Percentiles rank a stretch among this genome's conserved stretches.
Conservation (phyloP, 1,139 yeast genomes). For the Nakaseomyces delphensis region DNA sequence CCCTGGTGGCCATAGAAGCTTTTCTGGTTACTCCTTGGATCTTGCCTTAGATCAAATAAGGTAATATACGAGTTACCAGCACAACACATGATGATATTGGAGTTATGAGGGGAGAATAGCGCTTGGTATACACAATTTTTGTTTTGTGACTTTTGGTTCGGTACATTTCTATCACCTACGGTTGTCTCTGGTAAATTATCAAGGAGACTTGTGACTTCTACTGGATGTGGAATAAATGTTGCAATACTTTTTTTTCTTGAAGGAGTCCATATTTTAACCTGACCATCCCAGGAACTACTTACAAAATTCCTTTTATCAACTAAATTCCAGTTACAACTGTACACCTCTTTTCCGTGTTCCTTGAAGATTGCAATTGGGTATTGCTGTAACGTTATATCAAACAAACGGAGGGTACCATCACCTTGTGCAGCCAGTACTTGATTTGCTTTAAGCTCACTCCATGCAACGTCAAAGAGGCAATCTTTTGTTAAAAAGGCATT, state of each 20-base stretch:
- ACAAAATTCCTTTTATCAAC: slow-evolving; percentile 66
- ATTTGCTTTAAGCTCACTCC: slow-evolving; percentile 88
- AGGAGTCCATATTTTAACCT: slow-evolving; percentile 68
- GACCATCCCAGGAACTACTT: slow-evolving; percentile 88
- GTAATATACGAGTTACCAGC: slow-evolving; percentile 74
- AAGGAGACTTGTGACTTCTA: slow-evolving; percentile 11
- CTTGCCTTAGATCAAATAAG: slow-evolving; percentile 74
- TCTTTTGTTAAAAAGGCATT: slow-evolving; percentile 82
- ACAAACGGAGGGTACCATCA: slow-evolving; percentile 78
- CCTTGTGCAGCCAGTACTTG: slow-evolving; percentile 80
- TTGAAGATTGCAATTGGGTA: slow-evolving; percentile 71
- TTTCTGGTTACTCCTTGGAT: slow-evolving; percentile 46
- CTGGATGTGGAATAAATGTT: slow-evolving; percentile 43
- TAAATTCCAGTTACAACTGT: slow-evolving; percentile 78
- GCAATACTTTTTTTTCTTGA: slow-evolving; percentile 47
- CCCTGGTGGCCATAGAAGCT: slow-evolving; percentile 71
- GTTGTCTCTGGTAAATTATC: slow-evolving; percentile 5
- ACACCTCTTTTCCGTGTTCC: slow-evolving; percentile 83
- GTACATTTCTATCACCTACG: slow-evolving; percentile 7
- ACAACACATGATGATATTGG: slow-evolving; percentile 60
- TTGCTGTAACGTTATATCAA: slow-evolving; percentile 58
- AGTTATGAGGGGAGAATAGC: slow-evolving; percentile 77
- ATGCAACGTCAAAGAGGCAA: slow-evolving; percentile 76
- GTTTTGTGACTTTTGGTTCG: slow-evolving; percentile 15
- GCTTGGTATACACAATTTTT: slow-evolving; percentile 68